Base-by-base conservation (phyloP, 2,329 filamentous ascomycete genomes). In the Daldinia sp. region DNA sequence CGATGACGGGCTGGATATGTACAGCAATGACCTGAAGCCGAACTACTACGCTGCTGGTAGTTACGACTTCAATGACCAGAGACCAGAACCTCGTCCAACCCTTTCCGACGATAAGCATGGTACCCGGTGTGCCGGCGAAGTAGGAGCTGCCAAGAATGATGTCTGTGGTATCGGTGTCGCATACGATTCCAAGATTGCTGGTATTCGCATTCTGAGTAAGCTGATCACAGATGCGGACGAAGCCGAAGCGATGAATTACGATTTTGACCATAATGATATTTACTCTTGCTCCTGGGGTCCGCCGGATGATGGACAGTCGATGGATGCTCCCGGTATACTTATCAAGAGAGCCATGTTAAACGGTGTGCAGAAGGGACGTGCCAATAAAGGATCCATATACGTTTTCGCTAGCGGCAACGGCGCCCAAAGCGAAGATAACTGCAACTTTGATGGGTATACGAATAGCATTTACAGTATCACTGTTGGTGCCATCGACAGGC, bases 391-490 rank as follows among this genome's bases (percentile, higher is more conserved):
- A 7, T 97, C 93, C 30, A 92, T 99, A 72, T 99, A 94, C 76
- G 96, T 99, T 61, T 99, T 99, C 80, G 96, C 96, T 48, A 94
- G 95, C 72, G 96, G 96, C 66, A 99, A 99, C 77, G 96, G 96
- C 65, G 97, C 95, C 9, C 84, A 86, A 3, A 89, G 85, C 71
- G 94, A 93, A 53, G 96, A 99, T 79, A 98, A 99, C 81, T 99
- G 96, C 86, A 99, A 99, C 79, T 99, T 99, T 79, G 96, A 99
- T 78, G 96, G 96, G 42, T 99, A 99, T 81, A 99, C 96, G 67
- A 99, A 99, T 84, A 98, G 94, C 78, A 99, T 99, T 75, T 99
- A 98, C 85, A 98, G 94, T 79, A 96, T 99, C 74, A 97, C 94
- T 0, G 94, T 99, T 18, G 96, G 96, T 41, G 95, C 95, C 37